Evolutionary conservation across 1,284 basidiomycete species (phyloP).

Genomic region (Fistulina hepatica): DNA sequence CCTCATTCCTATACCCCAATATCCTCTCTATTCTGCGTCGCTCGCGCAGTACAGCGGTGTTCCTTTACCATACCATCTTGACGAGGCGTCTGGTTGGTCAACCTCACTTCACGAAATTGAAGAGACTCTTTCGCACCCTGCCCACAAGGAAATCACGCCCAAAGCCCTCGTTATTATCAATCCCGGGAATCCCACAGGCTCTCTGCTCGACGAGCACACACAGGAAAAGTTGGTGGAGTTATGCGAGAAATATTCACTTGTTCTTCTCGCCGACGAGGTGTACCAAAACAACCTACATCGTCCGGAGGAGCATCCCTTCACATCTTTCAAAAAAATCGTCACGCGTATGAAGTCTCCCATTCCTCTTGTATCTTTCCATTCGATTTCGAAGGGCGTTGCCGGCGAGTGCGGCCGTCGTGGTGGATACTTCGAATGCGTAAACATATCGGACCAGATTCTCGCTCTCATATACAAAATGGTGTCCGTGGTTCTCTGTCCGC

Average conservation of each 20-base stretch:
- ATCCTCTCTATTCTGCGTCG: constrained; percentile 84
- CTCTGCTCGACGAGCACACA: constrained; percentile 60
- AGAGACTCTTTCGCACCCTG: constrained; percentile 57
- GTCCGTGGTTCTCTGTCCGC: constrained; percentile 80
- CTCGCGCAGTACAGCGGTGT: constrained; percentile 77
- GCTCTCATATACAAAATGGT: constrained; percentile 94
- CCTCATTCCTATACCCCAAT: constrained; percentile 96
- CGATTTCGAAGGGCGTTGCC: constrained; percentile 87
- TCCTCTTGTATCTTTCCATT: constrained; percentile 89
- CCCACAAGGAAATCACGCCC: constrained; percentile 50
- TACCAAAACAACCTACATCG: constrained; percentile 89
- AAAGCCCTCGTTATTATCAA: constrained; percentile 92
- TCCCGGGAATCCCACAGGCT: constrained; percentile 92
- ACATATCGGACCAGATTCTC: constrained; percentile 65
- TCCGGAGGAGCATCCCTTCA: constrained; percentile 59
- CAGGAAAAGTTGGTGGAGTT: constrained; percentile 69
- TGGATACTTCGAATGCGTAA: constrained; percentile 87
- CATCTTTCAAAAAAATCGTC: constrained; percentile 86
- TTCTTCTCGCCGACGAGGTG: constrained; percentile 90
- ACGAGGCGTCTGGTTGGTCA: constrained; percentile 77
- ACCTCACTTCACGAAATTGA: constrained; percentile 69
- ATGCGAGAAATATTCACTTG: constrained; percentile 77
- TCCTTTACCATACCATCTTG: constrained; percentile 84
- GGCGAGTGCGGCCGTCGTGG: constrained; percentile 92
- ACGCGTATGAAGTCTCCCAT: constrained; percentile 50